These are phyloP conservation scores for Mimosa bimucronata DNA, from an alignment of 306 rosid species.

Conservation along the genomic window DNA sequence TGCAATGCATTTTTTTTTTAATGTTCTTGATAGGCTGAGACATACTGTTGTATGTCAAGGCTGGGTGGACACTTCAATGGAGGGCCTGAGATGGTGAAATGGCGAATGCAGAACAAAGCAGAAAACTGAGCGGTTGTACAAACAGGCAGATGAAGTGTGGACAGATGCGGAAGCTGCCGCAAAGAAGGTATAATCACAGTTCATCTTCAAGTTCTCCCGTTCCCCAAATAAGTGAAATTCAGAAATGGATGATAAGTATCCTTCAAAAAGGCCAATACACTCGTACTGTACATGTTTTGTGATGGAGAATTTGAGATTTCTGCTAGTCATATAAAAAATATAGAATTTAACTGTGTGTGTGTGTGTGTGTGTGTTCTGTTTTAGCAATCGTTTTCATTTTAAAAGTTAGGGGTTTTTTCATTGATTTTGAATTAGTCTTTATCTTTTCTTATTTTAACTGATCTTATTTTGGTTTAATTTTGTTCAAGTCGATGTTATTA, in stretches of 20 bases:
- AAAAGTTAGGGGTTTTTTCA: no score
- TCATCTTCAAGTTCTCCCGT: conserved; percentile 17
- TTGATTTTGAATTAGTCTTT: background rate
- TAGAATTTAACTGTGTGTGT: no score
- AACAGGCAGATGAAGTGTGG: conserved; percentile 89
- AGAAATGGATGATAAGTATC: background rate
- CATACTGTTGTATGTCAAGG: conserved; percentile 98
- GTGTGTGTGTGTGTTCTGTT: background rate
- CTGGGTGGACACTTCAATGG: conserved; percentile 73
- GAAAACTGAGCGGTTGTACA: conserved; percentile 85
- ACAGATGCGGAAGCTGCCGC: conserved; percentile 86
- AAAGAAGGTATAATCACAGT: conserved; percentile 60
- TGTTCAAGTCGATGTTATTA: background rate
- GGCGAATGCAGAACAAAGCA: conserved; percentile 98
- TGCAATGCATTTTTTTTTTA: conserved; percentile 18
- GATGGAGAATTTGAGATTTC: background rate
- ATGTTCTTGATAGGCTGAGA: conserved; percentile 69
- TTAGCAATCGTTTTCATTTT: background rate
- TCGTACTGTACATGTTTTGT: background rate
- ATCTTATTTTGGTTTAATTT: background rate
- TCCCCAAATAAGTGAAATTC: conserved; percentile 10
- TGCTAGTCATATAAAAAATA: background rate
- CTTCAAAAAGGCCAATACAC: background rate
- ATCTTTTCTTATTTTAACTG: background rate
- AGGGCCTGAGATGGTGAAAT: conserved; percentile 86